These are phyloP conservation scores for Noccaea bulbosa DNA, from an alignment of 345 rosid genomes.

Conservation along the genomic window DNA sequence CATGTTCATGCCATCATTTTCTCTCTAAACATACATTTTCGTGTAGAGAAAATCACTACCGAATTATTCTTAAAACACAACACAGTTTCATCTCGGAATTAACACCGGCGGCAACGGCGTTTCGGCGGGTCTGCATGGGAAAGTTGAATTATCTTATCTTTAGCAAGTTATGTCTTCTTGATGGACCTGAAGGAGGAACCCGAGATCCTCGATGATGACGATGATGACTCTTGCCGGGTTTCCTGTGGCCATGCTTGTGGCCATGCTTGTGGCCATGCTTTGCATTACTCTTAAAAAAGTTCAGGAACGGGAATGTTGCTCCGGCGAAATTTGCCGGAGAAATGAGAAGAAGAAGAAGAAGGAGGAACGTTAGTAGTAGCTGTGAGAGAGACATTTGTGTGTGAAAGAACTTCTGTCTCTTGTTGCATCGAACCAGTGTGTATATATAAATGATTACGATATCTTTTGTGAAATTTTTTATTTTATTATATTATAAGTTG, in stretches of 20 bases:
- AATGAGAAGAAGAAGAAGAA: conserved; percentile 15
- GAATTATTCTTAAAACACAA: background rate
- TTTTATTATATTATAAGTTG: background rate
- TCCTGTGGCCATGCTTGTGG: no score
- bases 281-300: background rate
- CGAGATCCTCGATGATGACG: background rate
- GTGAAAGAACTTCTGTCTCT: conserved; percentile 7
- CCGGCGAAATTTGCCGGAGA: background rate
- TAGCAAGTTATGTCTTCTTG: conserved; percentile 35
- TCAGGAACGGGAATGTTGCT: background rate
- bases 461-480: background rate
- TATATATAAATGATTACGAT: background rate
- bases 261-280: no score
- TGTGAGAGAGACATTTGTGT: conserved; percentile 29
- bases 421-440: conserved; percentile 4
- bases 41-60: conserved; percentile 13
- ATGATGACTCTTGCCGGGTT: background rate
- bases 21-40: background rate
- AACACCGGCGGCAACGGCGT: background rate
- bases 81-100: background rate
- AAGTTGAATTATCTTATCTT: background rate
- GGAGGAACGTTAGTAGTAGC: background rate
- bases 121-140: background rate
- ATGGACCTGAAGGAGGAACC: conserved; percentile 42
- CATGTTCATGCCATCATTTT: conserved; percentile 38